phyloP scores from a whole-genome alignment of 768 basidiomycete genomes.

The Russula ochroleuca region DNA sequence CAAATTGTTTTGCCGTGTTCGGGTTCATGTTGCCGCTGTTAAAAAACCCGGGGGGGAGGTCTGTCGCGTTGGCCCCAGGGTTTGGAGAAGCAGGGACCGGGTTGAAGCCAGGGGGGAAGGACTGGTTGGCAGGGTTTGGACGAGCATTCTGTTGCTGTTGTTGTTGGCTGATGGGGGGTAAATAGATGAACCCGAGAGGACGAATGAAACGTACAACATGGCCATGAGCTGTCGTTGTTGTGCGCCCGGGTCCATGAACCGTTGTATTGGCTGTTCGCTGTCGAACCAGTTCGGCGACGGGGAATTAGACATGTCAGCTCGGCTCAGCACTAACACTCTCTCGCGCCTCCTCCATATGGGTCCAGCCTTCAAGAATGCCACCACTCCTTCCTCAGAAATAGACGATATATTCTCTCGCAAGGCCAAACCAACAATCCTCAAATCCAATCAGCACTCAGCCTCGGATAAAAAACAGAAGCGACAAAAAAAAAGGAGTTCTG shows the following conservation, averaged over 20 bases:
- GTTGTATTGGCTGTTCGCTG: slow-evolving; percentile 25
- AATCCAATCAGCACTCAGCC: slow-evolving; percentile 15
- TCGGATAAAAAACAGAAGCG: slow-evolving; percentile 39
- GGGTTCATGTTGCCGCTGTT: slow-evolving; percentile 48
- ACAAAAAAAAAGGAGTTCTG: slow-evolving; percentile 43
- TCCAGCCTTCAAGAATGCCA: not conserved
- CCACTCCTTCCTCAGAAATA: slow-evolving; percentile 56
- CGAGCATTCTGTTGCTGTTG: slow-evolving; percentile 18
- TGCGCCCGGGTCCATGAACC: slow-evolving; percentile 24
- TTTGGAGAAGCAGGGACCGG: slow-evolving; percentile 22
- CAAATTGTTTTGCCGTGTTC: slow-evolving; percentile 75
- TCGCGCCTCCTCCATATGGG: slow-evolving; percentile 3
- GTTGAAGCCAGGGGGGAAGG: slow-evolving; percentile 20
- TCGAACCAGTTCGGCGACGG: slow-evolving; percentile 21
- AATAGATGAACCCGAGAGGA: not conserved
- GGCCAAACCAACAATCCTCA: slow-evolving; percentile 30
- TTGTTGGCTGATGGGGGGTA: slow-evolving; percentile 13
- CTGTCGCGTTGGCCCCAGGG: slow-evolving; percentile 17
- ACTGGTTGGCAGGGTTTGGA: slow-evolving; percentile 3
- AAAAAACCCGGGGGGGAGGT: slow-evolving; percentile 10
- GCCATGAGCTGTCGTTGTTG: slow-evolving; percentile 25
- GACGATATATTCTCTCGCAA: slow-evolving; percentile 73
- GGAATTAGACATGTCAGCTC: slow-evolving; percentile 14
- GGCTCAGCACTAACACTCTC: not conserved
- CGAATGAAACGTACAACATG: slow-evolving; percentile 25